Evolutionary conservation across 139 green algal genomes (phyloP).

Genomic region (Astrephomene gubernaculifera): DNA sequence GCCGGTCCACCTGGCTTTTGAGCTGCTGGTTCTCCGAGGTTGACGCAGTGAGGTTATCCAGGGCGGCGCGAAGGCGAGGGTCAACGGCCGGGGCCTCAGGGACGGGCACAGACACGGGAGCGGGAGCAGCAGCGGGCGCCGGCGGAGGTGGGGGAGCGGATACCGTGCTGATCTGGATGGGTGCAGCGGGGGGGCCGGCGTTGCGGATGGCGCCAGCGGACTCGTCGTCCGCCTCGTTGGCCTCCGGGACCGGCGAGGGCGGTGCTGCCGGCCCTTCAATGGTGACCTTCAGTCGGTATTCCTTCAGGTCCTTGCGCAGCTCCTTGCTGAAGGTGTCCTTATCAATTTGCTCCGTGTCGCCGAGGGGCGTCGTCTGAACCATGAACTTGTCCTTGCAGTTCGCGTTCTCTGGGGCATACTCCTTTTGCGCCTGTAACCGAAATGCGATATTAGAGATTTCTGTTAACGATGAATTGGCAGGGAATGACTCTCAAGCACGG

Average conservation of each 20-base stretch:
- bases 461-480: no score
- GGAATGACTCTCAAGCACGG: no score
- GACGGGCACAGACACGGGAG: neutral
- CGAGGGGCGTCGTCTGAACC: conserved; percentile 64
- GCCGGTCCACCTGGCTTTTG: conserved; percentile 15
- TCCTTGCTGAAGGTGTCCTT: conserved; percentile 61
- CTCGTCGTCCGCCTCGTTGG: conserved; percentile 50
- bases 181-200: neutral
- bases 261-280: conserved; percentile 67
- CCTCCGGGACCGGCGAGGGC: conserved; percentile 66
- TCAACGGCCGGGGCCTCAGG: neutral
- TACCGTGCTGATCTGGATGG: no score
- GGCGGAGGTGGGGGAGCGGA: neutral
- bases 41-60: conserved; percentile 20
- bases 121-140: neutral
- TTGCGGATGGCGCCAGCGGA: neutral
- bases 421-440: conserved; percentile 66
- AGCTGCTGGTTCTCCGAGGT: conserved; percentile 43
- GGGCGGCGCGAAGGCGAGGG: neutral
- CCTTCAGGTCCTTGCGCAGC: conserved; percentile 42
- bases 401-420: conserved; percentile 63
- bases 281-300: conserved; percentile 61
- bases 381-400: conserved; percentile 80
- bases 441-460: no score
- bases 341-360: conserved; percentile 53